Evolutionary conservation across 2,329 filamentous ascomycete genomes (phyloP).

Genomic region (Arthrobotrys sinensis): DNA sequence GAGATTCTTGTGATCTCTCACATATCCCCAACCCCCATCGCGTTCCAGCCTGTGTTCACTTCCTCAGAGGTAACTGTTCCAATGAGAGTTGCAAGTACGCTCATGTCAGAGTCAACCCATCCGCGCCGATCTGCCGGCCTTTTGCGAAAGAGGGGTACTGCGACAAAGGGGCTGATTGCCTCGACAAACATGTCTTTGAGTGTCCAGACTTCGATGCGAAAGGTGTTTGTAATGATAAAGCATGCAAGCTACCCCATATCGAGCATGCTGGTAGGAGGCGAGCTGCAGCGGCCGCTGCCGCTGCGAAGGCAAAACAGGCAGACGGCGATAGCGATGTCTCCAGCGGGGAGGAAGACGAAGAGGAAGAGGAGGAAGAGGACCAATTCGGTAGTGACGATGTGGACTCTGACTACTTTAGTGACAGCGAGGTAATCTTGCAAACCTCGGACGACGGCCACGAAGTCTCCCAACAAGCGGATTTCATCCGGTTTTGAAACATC

Average conservation of each 20-base stretch:
- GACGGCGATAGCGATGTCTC: conserved; percentile 65
- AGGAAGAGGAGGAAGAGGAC: conserved; percentile 77
- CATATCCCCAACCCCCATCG: conserved; percentile 88
- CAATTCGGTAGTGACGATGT: conserved; percentile 81
- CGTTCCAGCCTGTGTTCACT: conserved; percentile 90
- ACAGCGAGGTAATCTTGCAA: conserved; percentile 70
- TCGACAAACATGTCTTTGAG: conserved; percentile 89
- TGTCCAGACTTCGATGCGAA: conserved; percentile 96
- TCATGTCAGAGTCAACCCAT: conserved; percentile 83
- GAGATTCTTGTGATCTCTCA: conserved; percentile 88
- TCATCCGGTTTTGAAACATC: conserved; percentile 69
- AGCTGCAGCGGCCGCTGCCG: conserved; percentile 71
- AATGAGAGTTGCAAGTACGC: conserved; percentile 89
- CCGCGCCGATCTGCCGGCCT: conserved; percentile 83
- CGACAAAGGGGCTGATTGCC: conserved; percentile 82
- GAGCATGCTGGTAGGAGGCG: conserved; percentile 86
- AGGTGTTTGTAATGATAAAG: conserved; percentile 83
- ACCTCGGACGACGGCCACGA: conserved; percentile 68
- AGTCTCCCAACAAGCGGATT: conserved; percentile 72
- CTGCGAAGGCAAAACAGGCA: conserved; percentile 66
- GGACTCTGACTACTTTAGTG: conserved; percentile 76
- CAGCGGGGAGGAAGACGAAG: conserved; percentile 72
- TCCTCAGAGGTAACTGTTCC: conserved; percentile 88
- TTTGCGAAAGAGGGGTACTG: conserved; percentile 94
- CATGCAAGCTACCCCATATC: conserved; percentile 88